These are phyloP conservation scores for Pseudogymnoascus sp. DNA, from an alignment of 2,329 filamentous ascomycete species.

Conservation along the genomic window DNA sequence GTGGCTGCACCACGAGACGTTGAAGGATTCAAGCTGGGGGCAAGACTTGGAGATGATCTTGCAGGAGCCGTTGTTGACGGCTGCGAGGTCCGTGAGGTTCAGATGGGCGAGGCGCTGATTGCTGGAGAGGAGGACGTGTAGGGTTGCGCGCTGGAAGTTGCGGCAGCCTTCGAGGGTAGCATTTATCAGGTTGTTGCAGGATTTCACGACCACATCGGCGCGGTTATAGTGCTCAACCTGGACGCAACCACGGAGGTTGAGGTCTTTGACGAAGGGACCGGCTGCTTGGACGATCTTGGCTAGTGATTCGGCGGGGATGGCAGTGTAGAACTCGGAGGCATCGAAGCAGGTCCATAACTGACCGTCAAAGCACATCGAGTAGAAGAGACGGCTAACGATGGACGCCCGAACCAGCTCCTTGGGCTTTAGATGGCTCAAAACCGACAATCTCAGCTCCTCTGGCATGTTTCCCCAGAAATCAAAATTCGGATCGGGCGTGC, in stretches of 20 bases:
- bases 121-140: conserved; percentile 65
- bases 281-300: conserved; percentile 77
- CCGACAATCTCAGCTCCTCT: conserved; percentile 68
- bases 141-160: conserved; percentile 68
- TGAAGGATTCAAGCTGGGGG: conserved; percentile 71
- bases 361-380: conserved; percentile 83
- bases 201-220: conserved; percentile 67
- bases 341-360: conserved; percentile 87
- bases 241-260: conserved; percentile 86
- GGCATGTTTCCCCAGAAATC: conserved; percentile 79
- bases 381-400: conserved; percentile 66
- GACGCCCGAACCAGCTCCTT: conserved; percentile 76
- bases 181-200: conserved; percentile 79
- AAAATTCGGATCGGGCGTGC: conserved; percentile 32
- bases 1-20: conserved; percentile 88
- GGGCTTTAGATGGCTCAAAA: conserved; percentile 68
- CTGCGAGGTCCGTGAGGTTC: conserved; percentile 74
- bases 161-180: conserved; percentile 84
- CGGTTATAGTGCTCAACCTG: conserved; percentile 78
- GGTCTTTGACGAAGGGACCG: conserved; percentile 80
- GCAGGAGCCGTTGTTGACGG: conserved; percentile 76
- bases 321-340: conserved; percentile 74
- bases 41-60: conserved; percentile 78
- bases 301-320: conserved; percentile 76
- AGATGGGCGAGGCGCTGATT: conserved; percentile 75